Evolutionary conservation across 805 yeast genomes (phyloP), one percentile per base, ranked within the genome.

Genomic region (Suhomyces xylopsoci): DNA sequence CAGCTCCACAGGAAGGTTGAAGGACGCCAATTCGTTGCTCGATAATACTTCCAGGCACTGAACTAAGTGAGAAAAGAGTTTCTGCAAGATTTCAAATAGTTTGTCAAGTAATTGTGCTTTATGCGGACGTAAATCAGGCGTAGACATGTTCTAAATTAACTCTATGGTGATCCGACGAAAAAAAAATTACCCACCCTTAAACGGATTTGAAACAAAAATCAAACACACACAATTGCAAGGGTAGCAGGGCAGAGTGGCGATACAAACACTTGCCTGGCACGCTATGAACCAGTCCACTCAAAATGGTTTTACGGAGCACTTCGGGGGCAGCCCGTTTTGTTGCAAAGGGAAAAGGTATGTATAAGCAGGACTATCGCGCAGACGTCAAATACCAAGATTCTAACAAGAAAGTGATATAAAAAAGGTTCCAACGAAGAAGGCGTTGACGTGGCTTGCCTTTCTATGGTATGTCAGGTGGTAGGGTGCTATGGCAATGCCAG

Each of bases 311-410:
- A 36, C 41, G 22, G 20, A 36, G n/a, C 41, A 17, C 20, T 36
- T 15, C 15, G 25, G 41, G 41, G 20, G 41, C 20, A n/a, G 20
- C 41, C 20, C 41, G 20, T 15, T 36, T 30, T 5, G 25, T 22
- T 22, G 25, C 25, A 22, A 22, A 41, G 45, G 45, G 45, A 41
- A 41, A 41, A 41, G 45, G 45, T 41, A 41, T 41, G 45, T 41
- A 19, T 41, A 41, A 20, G 45, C 45, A 28, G 41, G 45, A 41
- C 45, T 22, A 22, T 20, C 45, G 45, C 45, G 45, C 45, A 41
- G 26, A 41, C 45, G 24, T 41, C 45, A 22, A 19, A 19, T 19
- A 22, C 15, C 15, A 9, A 22, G 45, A 41, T 22, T 41, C 19
- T 22, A 20, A 14, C 7, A 12, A 40, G 38, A 34, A 34, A 36